Evolutionary conservation across 345 rosid species (phyloP).

Genomic region (Erysimum cheiranthoides): DNA sequence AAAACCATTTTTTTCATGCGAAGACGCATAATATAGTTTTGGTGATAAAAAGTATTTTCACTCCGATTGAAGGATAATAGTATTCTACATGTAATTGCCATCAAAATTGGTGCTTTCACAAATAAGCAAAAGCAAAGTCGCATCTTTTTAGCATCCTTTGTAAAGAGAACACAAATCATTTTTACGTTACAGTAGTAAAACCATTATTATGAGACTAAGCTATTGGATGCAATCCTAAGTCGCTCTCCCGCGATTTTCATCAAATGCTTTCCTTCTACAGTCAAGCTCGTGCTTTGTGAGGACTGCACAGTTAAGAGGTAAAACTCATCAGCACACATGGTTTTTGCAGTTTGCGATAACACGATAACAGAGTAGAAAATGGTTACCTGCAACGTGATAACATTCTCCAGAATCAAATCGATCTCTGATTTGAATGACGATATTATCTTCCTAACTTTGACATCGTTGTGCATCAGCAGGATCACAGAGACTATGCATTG

Average conservation of each 20-base stretch:
- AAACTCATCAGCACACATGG: background rate
- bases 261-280: slow-evolving; percentile 62
- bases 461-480: slow-evolving; percentile 60
- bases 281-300: slow-evolving; percentile 49
- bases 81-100: background rate
- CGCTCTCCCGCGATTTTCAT: slow-evolving; percentile 53
- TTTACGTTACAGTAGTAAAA: slow-evolving; percentile 14
- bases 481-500: slow-evolving; percentile 58
- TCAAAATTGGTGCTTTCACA: slow-evolving; percentile 24
- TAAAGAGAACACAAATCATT: background rate
- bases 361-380: slow-evolving; percentile 23
- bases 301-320: slow-evolving; percentile 48
- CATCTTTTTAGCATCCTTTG: background rate
- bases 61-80: background rate
- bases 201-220: slow-evolving; percentile 24
- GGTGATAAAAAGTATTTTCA: background rate
- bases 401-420: slow-evolving; percentile 48
- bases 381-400: slow-evolving; percentile 66
- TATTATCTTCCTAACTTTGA: slow-evolving; percentile 51
- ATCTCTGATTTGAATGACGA: slow-evolving; percentile 56
- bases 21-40: background rate
- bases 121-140: slow-evolving; percentile 18
- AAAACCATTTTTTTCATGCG: background rate
- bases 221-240: slow-evolving; percentile 47
- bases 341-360: slow-evolving; percentile 11